These are phyloP conservation scores for Hordeum vulgare DNA, from an alignment of 176 grass and related monocot species.

Conservation along the genomic window MorexV3_pseudomolecules_assembly NC_058520.1:5011422-5011921, in stretches of 20 bases:
- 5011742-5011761: not conserved
- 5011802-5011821: not conserved
- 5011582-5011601: conserved; percentile 47
- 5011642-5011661: not conserved
- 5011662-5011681: not conserved
- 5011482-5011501: conserved; percentile 52
- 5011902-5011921: no score
- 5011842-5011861: no score
- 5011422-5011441: no score
- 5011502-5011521: conserved; percentile 32
- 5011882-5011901: no score
- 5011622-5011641: not conserved
- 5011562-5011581: conserved; percentile 39
- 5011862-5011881: no score
- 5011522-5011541: conserved; percentile 32
- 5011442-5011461: not conserved
- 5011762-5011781: no score
- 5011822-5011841: no score
- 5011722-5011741: not conserved
- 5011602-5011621: conserved; percentile 26
- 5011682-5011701: not conserved
- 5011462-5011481: conserved; percentile 38
- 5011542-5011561: conserved; percentile 17
- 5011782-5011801: not conserved
- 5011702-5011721: not conserved